These are phyloP conservation scores for Zizania palustris DNA, from an alignment of 202 grass and related monocot genomes.

Conservation along the genomic window DNA sequence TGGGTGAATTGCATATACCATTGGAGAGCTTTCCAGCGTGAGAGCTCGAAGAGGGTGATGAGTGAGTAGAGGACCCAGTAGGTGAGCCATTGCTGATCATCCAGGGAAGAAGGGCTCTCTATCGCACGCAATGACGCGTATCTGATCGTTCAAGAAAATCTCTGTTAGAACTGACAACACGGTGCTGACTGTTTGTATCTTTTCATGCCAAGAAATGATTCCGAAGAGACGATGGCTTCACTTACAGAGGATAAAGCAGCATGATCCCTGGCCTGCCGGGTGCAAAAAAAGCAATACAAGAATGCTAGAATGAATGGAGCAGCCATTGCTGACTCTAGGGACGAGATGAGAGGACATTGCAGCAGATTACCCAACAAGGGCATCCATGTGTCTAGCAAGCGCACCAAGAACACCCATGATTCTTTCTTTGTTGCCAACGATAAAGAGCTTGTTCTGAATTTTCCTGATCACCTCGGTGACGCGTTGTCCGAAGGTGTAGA, in stretches of 20 bases:
- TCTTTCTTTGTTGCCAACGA: background rate
- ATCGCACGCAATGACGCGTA: conserved; percentile 94
- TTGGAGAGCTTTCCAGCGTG: conserved; percentile 85
- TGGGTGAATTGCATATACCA: conserved; percentile 45
- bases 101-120: conserved; percentile 81
- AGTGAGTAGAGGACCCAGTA: conserved; percentile 94
- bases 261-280: conserved; percentile 71
- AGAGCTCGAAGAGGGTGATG: conserved; percentile 89
- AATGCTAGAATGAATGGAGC: background rate
- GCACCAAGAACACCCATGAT: conserved; percentile 81
- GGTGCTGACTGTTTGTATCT: background rate
- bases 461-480: conserved; percentile 26
- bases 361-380: conserved; percentile 72
- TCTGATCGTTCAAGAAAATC: conserved; percentile 37
- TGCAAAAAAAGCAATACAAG: conserved; percentile 8
- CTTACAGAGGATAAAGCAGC: conserved; percentile 97
- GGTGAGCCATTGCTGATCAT: conserved; percentile 99
- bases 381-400: conserved; percentile 69
- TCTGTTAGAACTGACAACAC: conserved; percentile 24
- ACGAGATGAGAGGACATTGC: background rate
- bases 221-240: conserved; percentile 18
- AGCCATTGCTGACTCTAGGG: background rate
- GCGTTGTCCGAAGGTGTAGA: conserved; percentile 33
- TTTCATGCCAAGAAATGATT: background rate
- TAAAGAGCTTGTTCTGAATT: conserved; percentile 6